phyloP scores from a whole-genome alignment of 176 grass and related monocot species.

The Carex parvula region DNA sequence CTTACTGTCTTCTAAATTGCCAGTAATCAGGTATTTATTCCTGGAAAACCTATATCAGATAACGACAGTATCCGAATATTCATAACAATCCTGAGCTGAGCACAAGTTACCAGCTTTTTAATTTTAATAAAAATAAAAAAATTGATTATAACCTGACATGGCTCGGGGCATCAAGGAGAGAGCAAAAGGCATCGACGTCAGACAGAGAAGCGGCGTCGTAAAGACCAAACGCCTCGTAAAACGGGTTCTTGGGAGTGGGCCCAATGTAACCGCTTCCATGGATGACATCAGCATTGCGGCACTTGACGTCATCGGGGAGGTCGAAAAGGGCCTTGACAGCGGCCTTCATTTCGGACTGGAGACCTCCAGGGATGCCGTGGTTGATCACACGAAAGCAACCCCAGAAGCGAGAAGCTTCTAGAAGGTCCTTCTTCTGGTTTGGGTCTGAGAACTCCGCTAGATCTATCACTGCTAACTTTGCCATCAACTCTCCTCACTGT shows the following conservation, averaged over 20 bases:
- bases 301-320: slow-evolving; percentile 69
- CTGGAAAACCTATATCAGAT: background rate
- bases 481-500: background rate
- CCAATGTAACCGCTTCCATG: slow-evolving; percentile 59
- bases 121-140: background rate
- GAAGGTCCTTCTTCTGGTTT: background rate
- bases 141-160: slow-evolving; percentile 32
- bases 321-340: slow-evolving; percentile 63
- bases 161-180: slow-evolving; percentile 45
- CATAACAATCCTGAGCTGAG: no score
- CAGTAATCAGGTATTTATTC: background rate
- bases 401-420: background rate
- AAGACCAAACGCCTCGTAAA: slow-evolving; percentile 71
- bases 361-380: slow-evolving; percentile 41
- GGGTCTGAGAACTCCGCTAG: background rate
- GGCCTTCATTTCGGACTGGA: slow-evolving; percentile 73
- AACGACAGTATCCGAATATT: background rate
- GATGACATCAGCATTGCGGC: slow-evolving; percentile 54
- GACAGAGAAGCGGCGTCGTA: slow-evolving; percentile 38
- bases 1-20: background rate
- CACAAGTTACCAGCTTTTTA: background rate
- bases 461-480: slow-evolving; percentile 18
- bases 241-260: slow-evolving; percentile 48
- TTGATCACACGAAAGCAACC: slow-evolving; percentile 55
- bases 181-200: slow-evolving; percentile 70